These are phyloP conservation scores for Yamadazyma takamatsuzukensis DNA, from an alignment of 805 yeast species.

Conservation along the genomic window DNA sequence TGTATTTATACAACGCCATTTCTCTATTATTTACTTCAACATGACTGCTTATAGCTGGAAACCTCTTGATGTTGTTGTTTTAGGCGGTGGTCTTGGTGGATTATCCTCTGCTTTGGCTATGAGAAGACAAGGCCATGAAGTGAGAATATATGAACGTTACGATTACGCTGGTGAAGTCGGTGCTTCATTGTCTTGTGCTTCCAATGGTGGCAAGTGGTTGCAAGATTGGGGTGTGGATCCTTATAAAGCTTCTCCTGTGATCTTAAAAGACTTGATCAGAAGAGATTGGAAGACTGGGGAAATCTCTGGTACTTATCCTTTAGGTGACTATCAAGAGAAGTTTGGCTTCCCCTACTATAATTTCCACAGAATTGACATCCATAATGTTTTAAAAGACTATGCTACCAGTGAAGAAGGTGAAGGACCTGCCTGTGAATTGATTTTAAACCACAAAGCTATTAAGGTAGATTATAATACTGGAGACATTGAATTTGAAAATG, in stretches of 20 bases:
- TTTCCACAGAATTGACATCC: slow-evolving; percentile 25
- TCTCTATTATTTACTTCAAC: too few relatives aligned
- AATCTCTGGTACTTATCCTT: slow-evolving; percentile 16
- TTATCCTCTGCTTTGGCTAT: slow-evolving; percentile 20
- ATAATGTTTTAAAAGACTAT: slow-evolving; percentile 15
- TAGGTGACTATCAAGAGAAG: slow-evolving; percentile 23
- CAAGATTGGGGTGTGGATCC: slow-evolving; percentile 23
- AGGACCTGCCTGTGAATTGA: slow-evolving; percentile 18
- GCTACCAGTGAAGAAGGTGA: slow-evolving; percentile 16
- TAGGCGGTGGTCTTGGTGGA: slow-evolving; percentile 26
- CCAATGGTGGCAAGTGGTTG: slow-evolving; percentile 24
- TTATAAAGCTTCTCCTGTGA: slow-evolving; percentile 19
- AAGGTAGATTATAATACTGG: slow-evolving; percentile 20
- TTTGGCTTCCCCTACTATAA: slow-evolving; percentile 25
- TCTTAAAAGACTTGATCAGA: slow-evolving; percentile 19
- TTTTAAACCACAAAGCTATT: slow-evolving; percentile 13
- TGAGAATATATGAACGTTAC: slow-evolving; percentile 22
- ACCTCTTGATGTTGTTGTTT: slow-evolving; percentile 17
- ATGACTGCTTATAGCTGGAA: slow-evolving; percentile 11
- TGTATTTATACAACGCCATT: too few relatives aligned
- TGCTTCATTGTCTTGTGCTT: slow-evolving; percentile 26
- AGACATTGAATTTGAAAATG: slow-evolving; percentile 21
- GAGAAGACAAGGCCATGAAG: slow-evolving; percentile 22
- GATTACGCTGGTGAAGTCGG: slow-evolving; percentile 28
- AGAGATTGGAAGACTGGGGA: slow-evolving; percentile 21